phyloP scores from a whole-genome alignment of 176 grass and related monocot genomes.

The maize (Zea mays) region Zm-B73-REFERENCE-NAM-5.0 NC_050103.1:7257501-7258000 shows the following conservation, averaged over 20 bases:
- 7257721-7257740: background rate
- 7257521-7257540: constrained; percentile 6
- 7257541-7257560: constrained; percentile 24
- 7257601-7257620: background rate
- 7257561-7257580: constrained; percentile 28
- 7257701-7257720: background rate
- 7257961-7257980: constrained; percentile 38
- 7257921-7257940: constrained; percentile 24
- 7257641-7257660: background rate
- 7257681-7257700: constrained; percentile 24
- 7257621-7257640: constrained; percentile 2
- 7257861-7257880: constrained; percentile 2
- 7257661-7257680: background rate
- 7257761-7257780: constrained; percentile 21
- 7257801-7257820: constrained; percentile 33
- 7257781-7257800: background rate
- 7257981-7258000: constrained; percentile 29
- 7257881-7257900: constrained; percentile 18
- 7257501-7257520: background rate
- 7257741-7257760: constrained; percentile 16
- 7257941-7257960: constrained; percentile 22
- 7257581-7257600: constrained; percentile 8
- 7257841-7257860: constrained; percentile 31
- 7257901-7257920: constrained; percentile 17
- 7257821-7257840: background rate